Conservation (phyloP, 495 filamentous ascomycete species). For the Aspergillus cavernicola region DNA sequence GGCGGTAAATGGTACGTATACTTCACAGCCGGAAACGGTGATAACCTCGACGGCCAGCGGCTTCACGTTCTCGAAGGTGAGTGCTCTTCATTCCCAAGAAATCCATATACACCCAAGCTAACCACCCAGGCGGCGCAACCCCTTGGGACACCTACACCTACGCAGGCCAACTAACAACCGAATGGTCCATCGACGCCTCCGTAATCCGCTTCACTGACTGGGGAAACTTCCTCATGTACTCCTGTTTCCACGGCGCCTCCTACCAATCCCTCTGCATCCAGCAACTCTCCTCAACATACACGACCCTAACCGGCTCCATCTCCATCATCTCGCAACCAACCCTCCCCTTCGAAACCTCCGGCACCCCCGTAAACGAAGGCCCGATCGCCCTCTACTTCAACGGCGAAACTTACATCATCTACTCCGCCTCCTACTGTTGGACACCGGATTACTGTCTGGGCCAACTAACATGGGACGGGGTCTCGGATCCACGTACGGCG, state of each 20-base stretch:
- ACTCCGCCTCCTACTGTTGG: constrained; percentile 51
- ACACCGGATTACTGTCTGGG: constrained; percentile 50
- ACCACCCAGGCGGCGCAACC: constrained; percentile 32
- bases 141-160: constrained; percentile 37
- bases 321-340: constrained; percentile 40
- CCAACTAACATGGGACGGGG: constrained; percentile 41
- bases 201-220: constrained; percentile 31
- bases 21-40: constrained; percentile 25
- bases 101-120: not conserved
- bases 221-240: constrained; percentile 43
- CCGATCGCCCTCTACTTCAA: constrained; percentile 42
- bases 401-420: constrained; percentile 46
- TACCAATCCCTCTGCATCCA: constrained; percentile 46
- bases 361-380: constrained; percentile 51
- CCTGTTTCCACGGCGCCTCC: constrained; percentile 36
- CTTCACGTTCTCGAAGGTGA: constrained; percentile 16
- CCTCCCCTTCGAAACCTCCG: constrained; percentile 41
- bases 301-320: constrained; percentile 26
- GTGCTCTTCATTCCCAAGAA: not conserved
- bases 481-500: constrained; percentile 31
- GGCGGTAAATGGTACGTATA: constrained; percentile 46
- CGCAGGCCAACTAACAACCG: constrained; percentile 16
- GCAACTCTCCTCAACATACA: constrained; percentile 20
- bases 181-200: constrained; percentile 41
- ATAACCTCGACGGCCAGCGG: constrained; percentile 14